These are phyloP conservation scores for Xylariaceae sp. DNA, from an alignment of 2,329 filamentous ascomycete genomes.

Conservation along the genomic window DNA sequence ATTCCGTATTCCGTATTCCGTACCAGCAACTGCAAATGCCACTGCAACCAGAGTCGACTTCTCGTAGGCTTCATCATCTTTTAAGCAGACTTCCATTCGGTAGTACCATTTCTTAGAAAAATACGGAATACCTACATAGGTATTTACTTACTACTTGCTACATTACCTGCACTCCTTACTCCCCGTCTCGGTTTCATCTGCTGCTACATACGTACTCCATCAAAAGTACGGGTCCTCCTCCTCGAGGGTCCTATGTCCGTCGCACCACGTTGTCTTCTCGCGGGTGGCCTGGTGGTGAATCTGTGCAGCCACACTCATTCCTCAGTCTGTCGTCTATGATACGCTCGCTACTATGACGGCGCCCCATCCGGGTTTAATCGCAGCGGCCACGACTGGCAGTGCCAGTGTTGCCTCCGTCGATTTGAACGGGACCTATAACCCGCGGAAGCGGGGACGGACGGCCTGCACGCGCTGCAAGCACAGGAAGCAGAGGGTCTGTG, in stretches of 20 bases:
- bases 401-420: constrained; percentile 1
- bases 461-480: constrained; percentile 43
- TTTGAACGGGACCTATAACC: constrained; percentile 28
- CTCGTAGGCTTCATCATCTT: neutral
- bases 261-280: neutral
- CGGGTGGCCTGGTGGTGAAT: neutral
- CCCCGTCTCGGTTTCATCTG: too few species aligned
- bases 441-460: constrained; percentile 41
- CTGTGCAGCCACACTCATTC: neutral
- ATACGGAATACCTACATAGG: too few species aligned
- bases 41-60: neutral
- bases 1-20: too few species aligned
- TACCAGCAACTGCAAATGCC: neutral
- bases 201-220: neutral
- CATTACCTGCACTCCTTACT: too few species aligned
- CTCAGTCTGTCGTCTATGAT: neutral
- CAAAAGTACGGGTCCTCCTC: neutral
- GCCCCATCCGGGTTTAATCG: constrained; percentile 8
- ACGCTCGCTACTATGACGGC: constrained; percentile 7
- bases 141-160: too few species aligned
- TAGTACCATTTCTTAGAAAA: neutral
- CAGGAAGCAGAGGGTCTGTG: constrained; percentile 39
- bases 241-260: constrained; percentile 14
- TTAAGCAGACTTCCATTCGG: neutral
- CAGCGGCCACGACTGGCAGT: constrained; percentile 11